Conservation (phyloP, 805 yeast species). For the Metschnikowia arizonensis region DNA sequence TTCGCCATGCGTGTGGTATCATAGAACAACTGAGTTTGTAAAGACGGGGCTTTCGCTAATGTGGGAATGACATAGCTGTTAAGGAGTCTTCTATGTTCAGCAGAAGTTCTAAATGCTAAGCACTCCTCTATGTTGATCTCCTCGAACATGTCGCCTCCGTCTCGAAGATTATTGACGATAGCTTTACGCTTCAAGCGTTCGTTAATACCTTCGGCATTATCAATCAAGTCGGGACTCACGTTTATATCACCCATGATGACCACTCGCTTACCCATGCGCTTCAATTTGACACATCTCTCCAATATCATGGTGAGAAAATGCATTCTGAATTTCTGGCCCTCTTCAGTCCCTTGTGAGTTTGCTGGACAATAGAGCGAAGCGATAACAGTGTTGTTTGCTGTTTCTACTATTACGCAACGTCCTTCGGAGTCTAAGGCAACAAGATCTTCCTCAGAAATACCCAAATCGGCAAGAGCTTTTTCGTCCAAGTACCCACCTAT, state of each 20-base stretch:
- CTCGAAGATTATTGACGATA: constrained; percentile 13
- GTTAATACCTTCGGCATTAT: constrained; percentile 67
- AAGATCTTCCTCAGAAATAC: constrained; percentile 11
- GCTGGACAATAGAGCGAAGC: constrained; percentile 88
- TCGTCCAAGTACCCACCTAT: constrained; percentile 72
- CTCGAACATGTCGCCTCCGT: constrained; percentile 25
- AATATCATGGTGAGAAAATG: constrained; percentile 58
- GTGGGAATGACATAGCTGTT: constrained; percentile 27
- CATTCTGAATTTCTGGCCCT: constrained; percentile 57
- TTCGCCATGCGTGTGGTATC: constrained; percentile 59
- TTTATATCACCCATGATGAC: constrained; percentile 87
- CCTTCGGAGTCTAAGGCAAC: constrained; percentile 72
- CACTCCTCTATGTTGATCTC: constrained; percentile 25
- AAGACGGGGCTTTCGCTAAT: constrained; percentile 9
- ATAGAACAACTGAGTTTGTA: constrained; percentile 33
- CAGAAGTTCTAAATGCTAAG: constrained; percentile 32
- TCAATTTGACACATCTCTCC: constrained; percentile 54
- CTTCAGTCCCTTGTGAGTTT: constrained; percentile 67
- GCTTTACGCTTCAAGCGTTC: constrained; percentile 33
- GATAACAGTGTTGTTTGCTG: constrained; percentile 57
- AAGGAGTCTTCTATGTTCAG: constrained; percentile 27
- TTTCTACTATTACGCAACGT: constrained; percentile 70
- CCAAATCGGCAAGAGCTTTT: constrained; percentile 30
- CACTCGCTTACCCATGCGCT: constrained; percentile 58
- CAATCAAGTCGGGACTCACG: constrained; percentile 73